Evolutionary conservation across 805 yeast genomes (phyloP), one percentile per base, ranked within the genome.

Genomic region (Saccharomycopsis capsularis): DNA sequence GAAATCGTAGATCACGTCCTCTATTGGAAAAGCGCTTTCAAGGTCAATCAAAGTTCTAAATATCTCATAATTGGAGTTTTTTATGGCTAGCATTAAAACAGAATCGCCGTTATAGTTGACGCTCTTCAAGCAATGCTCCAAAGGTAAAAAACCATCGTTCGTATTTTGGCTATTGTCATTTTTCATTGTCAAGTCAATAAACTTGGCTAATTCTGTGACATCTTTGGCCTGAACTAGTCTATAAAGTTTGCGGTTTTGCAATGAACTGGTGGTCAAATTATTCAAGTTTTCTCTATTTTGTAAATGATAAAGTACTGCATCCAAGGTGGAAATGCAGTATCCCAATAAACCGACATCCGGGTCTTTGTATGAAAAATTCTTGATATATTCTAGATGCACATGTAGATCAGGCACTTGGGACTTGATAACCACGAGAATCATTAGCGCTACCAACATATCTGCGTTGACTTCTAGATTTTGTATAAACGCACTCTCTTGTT

Each of bases 241-340:
- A 82, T 89, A 82, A 35, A 82, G 66, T n/a, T 60, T 59, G 39
- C 62, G 61, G 61, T 86, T 87, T 1, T 58, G 59, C 2, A 59
- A 60, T 0, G 90, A 78, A 9, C 68, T 59, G 1, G 57, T 51
- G 3, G 65, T 58, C 43, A 83, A 62, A 3, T 63, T 60, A 1
- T 64, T 64, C 6, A 66, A 41, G 42, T 72, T 73, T 9, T 60
- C 62, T 4, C 53, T 46, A 34, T 71, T 64, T 30, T 65, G 65
- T n/a, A 88, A 68, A 58, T 83, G 91, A 48, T 68, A 77, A 6
- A 87, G 59, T 0, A 86, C 95, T 0, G 89, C 95, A 57, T 89
- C 95, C 40, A 89, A 68, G 4, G 95, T 87, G 40, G 95, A 82
- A 13, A 88, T 56, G 1, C 89, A 81, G 61, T 91, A 91, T 9